Conservation (phyloP, 805 yeast species). For the Wickerhamiella sorbophila region DNA sequence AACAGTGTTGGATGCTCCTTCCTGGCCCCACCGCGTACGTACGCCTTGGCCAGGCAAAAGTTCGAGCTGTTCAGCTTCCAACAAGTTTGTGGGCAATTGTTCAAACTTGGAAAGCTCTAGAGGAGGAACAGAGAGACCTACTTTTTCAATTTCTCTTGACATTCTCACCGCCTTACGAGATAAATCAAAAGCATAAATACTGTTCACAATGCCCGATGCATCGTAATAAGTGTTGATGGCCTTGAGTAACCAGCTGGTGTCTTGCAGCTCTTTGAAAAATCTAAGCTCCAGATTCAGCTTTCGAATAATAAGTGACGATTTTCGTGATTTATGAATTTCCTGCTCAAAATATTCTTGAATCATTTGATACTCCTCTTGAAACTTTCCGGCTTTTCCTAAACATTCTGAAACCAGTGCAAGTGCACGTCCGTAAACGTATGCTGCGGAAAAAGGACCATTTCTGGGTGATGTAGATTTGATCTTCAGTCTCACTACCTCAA, state of each 20-base stretch:
- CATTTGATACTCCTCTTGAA: slow-evolving; percentile 15
- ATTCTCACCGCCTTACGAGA: slow-evolving; percentile 17
- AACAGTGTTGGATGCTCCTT: slow-evolving; percentile 16
- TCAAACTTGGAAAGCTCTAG: slow-evolving; percentile 4
- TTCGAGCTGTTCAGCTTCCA: neutral
- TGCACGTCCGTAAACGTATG: slow-evolving; percentile 16
- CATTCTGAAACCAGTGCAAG: slow-evolving; percentile 14
- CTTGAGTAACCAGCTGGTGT: slow-evolving; percentile 16
- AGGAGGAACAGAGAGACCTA: slow-evolving; percentile 6
- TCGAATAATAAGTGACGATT: slow-evolving; percentile 16
- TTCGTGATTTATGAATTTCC: slow-evolving; percentile 11
- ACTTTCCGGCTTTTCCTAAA: slow-evolving; percentile 13
- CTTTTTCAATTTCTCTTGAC: slow-evolving; percentile 8
- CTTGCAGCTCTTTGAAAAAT: slow-evolving; percentile 13
- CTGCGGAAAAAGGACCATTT: slow-evolving; percentile 13
- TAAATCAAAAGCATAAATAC: slow-evolving; percentile 16
- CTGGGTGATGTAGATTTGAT: neutral
- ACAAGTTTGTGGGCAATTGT: neutral
- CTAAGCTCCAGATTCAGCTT: slow-evolving; percentile 18
- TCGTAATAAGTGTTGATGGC: slow-evolving; percentile 20
- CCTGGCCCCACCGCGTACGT: slow-evolving; percentile 11
- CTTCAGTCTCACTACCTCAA: neutral
- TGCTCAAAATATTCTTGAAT: slow-evolving; percentile 15
- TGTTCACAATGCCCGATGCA: slow-evolving; percentile 14
- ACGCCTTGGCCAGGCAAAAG: neutral